Evolutionary conservation across 129 eudicot genomes (phyloP).

Genomic region (Deinandra increscens): DNA sequence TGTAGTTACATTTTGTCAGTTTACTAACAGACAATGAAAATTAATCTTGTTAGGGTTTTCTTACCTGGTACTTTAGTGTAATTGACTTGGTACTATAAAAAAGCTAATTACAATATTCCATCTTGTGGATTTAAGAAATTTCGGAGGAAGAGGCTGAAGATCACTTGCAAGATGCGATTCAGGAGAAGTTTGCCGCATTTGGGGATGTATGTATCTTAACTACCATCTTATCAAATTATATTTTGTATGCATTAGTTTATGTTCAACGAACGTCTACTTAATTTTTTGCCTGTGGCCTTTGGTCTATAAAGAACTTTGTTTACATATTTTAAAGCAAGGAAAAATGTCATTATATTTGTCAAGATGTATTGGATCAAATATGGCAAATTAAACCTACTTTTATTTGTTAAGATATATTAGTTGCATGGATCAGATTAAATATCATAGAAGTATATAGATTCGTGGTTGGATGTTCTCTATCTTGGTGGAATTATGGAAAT

Average conservation of each 20-base stretch:
- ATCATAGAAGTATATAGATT: neutral
- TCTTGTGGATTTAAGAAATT: constrained; percentile 57
- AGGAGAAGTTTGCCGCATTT: constrained; percentile 87
- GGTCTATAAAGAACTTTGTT: neutral
- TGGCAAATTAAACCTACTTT: neutral
- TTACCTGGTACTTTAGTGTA: constrained; percentile 9
- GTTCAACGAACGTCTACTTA: neutral
- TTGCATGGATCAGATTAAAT: neutral
- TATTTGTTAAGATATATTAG: neutral
- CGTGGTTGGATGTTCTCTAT: constrained; percentile 6
- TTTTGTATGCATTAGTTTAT: neutral
- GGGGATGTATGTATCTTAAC: constrained; percentile 65
- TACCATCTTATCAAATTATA: constrained; percentile 3
- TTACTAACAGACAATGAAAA: neutral
- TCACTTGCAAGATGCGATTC: constrained; percentile 90
- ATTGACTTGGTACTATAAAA: neutral
- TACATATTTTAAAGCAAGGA: neutral
- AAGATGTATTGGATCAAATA: neutral
- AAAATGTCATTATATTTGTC: neutral
- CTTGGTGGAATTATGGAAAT: neutral
- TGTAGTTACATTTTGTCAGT: constrained; percentile 11
- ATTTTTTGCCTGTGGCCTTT: neutral
- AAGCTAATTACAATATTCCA: neutral
- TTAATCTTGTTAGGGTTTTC: neutral
- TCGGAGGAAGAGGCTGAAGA: constrained; percentile 95